A percentile compares a stretch with the other conserved stretches of the same genome.
phyloP scores from a whole-genome alignment of 2,329 filamentous ascomycete genomes.

The Chaetomiaceae sp. region DNA sequence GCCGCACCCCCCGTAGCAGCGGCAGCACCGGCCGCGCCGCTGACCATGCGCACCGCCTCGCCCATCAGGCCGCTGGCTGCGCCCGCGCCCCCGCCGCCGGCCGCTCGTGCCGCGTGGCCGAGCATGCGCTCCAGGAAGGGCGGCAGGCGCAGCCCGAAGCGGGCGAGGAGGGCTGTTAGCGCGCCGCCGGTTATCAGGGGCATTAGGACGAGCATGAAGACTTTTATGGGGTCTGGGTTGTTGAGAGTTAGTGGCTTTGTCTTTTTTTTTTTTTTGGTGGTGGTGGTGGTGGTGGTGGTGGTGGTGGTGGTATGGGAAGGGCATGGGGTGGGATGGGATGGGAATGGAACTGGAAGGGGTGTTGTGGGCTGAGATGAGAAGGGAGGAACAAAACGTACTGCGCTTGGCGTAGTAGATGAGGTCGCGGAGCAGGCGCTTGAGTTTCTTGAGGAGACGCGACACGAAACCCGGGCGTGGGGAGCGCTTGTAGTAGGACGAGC shows the following conservation, averaged over 20 bases:
- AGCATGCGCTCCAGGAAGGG: slow-evolving; percentile 55
- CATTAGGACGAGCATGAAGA: slow-evolving; percentile 81
- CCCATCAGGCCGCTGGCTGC: slow-evolving; percentile 47
- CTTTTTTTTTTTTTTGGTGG: too few relatives aligned
- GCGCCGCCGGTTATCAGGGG: slow-evolving; percentile 82
- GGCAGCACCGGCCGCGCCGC: slow-evolving; percentile 17
- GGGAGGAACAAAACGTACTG: slow-evolving; percentile 29
- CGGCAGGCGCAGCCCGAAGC: slow-evolving; percentile 76
- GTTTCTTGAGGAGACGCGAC: slow-evolving; percentile 64
- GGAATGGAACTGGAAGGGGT: too few relatives aligned
- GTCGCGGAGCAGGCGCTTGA: slow-evolving; percentile 75
- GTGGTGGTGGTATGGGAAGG: too few relatives aligned
- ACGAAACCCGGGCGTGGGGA: slow-evolving; percentile 78
- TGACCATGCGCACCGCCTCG: slow-evolving; percentile 52
- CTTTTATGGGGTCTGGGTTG: slow-evolving; percentile 66
- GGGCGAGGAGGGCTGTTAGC: slow-evolving; percentile 68
- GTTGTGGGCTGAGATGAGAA: too few relatives aligned
- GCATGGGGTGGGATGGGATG: too few relatives aligned
- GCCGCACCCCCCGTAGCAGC: slow-evolving; percentile 11
- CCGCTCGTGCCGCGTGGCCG: too few relatives aligned
- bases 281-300: too few relatives aligned
- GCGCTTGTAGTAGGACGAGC: slow-evolving; percentile 67
- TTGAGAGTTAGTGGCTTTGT: neutral
- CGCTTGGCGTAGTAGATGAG: slow-evolving; percentile 75
- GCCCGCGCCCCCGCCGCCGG: slow-evolving; percentile 44